Percentiles rank a stretch among this genome's conserved stretches.
These are phyloP conservation scores for Diplodia seriata DNA, from an alignment of 2,329 filamentous ascomycete genomes.

Conservation along the genomic window DNA sequence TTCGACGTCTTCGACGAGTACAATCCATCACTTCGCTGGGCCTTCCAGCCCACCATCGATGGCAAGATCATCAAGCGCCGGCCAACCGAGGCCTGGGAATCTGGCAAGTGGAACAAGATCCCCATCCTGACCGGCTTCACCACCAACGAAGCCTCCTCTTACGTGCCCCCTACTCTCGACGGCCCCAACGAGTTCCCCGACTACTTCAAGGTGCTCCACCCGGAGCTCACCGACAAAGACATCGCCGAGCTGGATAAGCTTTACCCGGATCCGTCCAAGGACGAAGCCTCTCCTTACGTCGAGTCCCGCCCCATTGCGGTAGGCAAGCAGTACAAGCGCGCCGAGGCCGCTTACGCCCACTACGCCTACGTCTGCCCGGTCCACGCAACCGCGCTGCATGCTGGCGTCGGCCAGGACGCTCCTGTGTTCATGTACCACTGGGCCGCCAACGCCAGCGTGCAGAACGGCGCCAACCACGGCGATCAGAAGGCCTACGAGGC, in stretches of 20 bases:
- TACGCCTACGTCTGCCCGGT: constrained; percentile 71
- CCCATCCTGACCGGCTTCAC: constrained; percentile 74
- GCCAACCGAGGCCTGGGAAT: constrained; percentile 66
- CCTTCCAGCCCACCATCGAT: constrained; percentile 75
- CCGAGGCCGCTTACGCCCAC: constrained; percentile 68
- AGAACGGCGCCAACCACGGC: constrained; percentile 45
- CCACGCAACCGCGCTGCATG: constrained; percentile 63
- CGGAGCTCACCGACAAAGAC: constrained; percentile 60
- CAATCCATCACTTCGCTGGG: constrained; percentile 57
- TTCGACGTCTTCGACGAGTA: constrained; percentile 54
- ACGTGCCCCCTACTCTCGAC: constrained; percentile 62
- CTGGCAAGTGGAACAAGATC: constrained; percentile 61
- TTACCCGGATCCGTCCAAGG: constrained; percentile 65
- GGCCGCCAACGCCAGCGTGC: constrained; percentile 56
- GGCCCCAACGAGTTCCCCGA: constrained; percentile 60
- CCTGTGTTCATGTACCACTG: constrained; percentile 67
- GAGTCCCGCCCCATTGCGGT: constrained; percentile 48
- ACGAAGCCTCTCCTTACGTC: constrained; percentile 52
- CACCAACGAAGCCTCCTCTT: constrained; percentile 71
- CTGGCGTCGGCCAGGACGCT: constrained; percentile 38
- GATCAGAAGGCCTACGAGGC: constrained; percentile 47
- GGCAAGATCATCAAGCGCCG: constrained; percentile 63
- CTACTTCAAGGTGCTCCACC: constrained; percentile 70
- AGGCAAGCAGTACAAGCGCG: constrained; percentile 64
- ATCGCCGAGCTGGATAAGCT: constrained; percentile 62